These are phyloP conservation scores for Peronosclerospora sorghi DNA, from an alignment of 352 stramenopile genomes.

Conservation along the genomic window DNA sequence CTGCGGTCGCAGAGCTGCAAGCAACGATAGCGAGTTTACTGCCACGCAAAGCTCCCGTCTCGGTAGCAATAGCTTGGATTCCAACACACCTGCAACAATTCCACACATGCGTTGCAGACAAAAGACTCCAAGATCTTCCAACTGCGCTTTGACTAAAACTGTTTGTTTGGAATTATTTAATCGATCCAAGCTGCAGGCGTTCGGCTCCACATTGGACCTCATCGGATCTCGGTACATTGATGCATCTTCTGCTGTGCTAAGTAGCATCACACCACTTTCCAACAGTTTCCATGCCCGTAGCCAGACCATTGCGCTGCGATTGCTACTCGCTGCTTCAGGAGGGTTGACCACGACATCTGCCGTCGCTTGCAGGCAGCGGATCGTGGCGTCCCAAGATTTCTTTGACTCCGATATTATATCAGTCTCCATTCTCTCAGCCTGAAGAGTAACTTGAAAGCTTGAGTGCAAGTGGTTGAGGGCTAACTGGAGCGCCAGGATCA, in stretches of 20 bases:
- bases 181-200: constrained; percentile 48
- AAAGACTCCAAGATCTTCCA: constrained; percentile 31
- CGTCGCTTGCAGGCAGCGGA: constrained; percentile 32
- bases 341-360: constrained; percentile 28
- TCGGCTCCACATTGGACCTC: constrained; percentile 64
- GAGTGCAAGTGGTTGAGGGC: constrained; percentile 24
- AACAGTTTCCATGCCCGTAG: constrained; percentile 50
- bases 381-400: constrained; percentile 27
- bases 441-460: constrained; percentile 29
- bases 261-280: constrained; percentile 40
- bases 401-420: constrained; percentile 8
- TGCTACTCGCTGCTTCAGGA: constrained; percentile 27
- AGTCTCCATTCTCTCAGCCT: constrained; percentile 8
- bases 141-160: constrained; percentile 22
- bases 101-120: constrained; percentile 34
- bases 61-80: constrained; percentile 14
- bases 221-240: constrained; percentile 62
- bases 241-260: constrained; percentile 37
- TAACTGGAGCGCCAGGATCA: constrained; percentile 38
- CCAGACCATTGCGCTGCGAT: constrained; percentile 43
- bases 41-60: constrained; percentile 47
- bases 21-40: constrained; percentile 58
- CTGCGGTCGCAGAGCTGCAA: constrained; percentile 50
- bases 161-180: constrained; percentile 16
- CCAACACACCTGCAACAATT: constrained; percentile 11